These are phyloP conservation scores for Erucastrum elatum DNA, from an alignment of 345 rosid species.

Conservation along the genomic window DNA sequence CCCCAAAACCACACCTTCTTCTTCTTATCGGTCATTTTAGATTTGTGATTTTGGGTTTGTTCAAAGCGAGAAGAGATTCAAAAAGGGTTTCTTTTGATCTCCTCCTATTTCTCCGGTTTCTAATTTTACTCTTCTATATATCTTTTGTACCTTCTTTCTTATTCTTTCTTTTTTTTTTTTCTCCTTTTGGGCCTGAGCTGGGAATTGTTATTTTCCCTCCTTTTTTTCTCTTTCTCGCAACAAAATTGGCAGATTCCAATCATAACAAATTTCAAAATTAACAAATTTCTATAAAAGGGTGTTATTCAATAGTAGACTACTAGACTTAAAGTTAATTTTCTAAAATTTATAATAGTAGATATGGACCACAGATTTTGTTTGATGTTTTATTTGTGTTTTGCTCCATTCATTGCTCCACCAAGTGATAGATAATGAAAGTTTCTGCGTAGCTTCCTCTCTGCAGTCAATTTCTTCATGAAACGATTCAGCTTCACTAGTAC, in stretches of 20 bases:
- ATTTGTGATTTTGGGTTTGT: neutral
- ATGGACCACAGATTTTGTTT: no score
- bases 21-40: slow-evolving; percentile 30
- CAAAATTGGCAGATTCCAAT: neutral
- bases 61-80: neutral
- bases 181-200: slow-evolving; percentile 5
- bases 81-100: neutral
- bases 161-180: neutral
- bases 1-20: slow-evolving; percentile 42
- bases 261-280: neutral
- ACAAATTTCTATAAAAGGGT: neutral
- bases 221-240: neutral
- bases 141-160: neutral
- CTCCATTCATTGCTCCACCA: no score
- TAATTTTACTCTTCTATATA: neutral
- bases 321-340: no score
- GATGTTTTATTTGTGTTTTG: no score
- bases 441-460: no score
- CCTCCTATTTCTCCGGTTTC: slow-evolving; percentile 1
- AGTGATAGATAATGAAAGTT: no score
- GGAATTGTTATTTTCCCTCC: neutral
- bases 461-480: no score
- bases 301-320: no score
- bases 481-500: no score
- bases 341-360: no score